Evolutionary conservation across 169 alveolate genomes (phyloP), one percentile per base, ranked within the genome.

Genomic region (Plasmodium ovale): DNA sequence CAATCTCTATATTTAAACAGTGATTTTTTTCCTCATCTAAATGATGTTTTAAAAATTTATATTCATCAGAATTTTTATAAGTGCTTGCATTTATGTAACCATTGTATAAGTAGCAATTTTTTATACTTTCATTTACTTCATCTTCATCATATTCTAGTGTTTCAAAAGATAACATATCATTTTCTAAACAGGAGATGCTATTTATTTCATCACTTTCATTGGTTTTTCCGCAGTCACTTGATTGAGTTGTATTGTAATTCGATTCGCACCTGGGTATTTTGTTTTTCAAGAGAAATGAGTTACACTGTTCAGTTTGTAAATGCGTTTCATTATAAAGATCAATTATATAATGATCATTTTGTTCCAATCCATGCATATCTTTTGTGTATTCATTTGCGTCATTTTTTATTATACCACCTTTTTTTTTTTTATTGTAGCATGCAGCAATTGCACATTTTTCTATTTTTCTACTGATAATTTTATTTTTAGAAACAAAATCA

Each of bases 131-230:
- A 74, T 74, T 60, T 65, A 59, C 88, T 74, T 74, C 88, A 33
- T 74, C 88, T 47, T 74, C 88, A 39, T 74, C 88, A 74, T 74
- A 74, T 74, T 74, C 88, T 37, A 74, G 42, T 16, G 65, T 74
- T 42, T 74, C 77, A 33, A 60, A 60, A 62, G 73, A 60, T 44
- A 51, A 68, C 59, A 60, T 74, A 2, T 47, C 74, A 60, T 74
- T 74, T 60, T 64, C 88, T 60, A 74, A 74, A 60, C 29, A 74
- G 12, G 88, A 74, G 59, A 51, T 74, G 65, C 72, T 74, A 35
- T 25, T 60, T 39, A 37, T 23, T 59, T 21, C 72, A 72, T 72
- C 71, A 60, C 33, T 74, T 64, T 74, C 88, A 33, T 42, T 42
- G 35, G 47, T 44, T 49, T 58, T 60, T 3, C 74, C 53, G 62